These are phyloP conservation scores for Rhodamnia argentea DNA, from an alignment of 345 rosid species.

Conservation along the genomic window DNA sequence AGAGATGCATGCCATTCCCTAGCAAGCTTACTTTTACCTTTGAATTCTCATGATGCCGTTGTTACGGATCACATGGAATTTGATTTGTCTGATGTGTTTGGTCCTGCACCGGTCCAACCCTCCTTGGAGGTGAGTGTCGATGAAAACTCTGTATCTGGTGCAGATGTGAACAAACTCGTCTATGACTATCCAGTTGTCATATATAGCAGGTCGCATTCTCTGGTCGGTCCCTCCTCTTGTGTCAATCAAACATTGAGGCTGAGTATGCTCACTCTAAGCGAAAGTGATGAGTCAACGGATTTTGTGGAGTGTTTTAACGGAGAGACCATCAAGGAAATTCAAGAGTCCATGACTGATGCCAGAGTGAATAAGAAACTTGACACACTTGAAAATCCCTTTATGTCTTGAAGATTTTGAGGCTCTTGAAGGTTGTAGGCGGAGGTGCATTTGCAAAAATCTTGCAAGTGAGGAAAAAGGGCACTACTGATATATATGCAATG, in stretches of 20 bases:
- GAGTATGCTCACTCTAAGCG: constrained; percentile 46
- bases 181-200: constrained; percentile 68
- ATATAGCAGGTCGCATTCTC: constrained; percentile 71
- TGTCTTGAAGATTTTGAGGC: constrained; percentile 84
- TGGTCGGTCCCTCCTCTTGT: constrained; percentile 77
- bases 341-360: constrained; percentile 21
- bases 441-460: constrained; percentile 96
- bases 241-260: constrained; percentile 51
- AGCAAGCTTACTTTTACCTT: constrained; percentile 25
- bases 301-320: constrained; percentile 26
- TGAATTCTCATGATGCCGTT: constrained; percentile 27
- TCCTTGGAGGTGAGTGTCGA: constrained; percentile 14
- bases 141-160: constrained; percentile 11
- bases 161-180: constrained; percentile 24
- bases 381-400: constrained; percentile 12
- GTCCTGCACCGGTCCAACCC: constrained; percentile 41
- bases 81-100: constrained; percentile 69
- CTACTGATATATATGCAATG: constrained; percentile 89
- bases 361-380: constrained; percentile 9
- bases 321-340: constrained; percentile 18
- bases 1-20: constrained; percentile 14
- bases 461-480: constrained; percentile 79
- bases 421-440: constrained; percentile 81
- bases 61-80: constrained; percentile 43
- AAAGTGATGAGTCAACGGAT: constrained; percentile 36